Percentiles rank a stretch among this genome's conserved stretches.
phyloP scores from a whole-genome alignment of 2,329 filamentous ascomycete species.

The Trichoderma sp. region DNA sequence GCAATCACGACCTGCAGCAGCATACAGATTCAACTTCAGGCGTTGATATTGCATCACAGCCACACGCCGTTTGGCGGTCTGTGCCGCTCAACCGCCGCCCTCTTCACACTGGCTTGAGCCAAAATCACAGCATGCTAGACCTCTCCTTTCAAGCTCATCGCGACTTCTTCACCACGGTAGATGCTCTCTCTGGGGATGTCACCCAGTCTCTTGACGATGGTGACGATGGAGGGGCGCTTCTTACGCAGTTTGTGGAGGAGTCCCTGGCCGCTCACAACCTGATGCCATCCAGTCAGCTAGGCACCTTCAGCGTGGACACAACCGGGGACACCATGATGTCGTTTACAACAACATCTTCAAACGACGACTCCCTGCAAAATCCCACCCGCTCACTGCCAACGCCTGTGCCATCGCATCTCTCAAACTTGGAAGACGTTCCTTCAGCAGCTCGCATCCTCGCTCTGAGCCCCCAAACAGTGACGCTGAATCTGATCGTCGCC shows the following conservation, averaged over 20 bases:
- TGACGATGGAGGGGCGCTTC: conserved; percentile 36
- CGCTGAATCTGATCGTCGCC: conserved; percentile 76
- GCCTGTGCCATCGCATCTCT: conserved; percentile 34
- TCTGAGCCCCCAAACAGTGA: conserved; percentile 76
- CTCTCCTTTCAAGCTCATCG: conserved; percentile 31
- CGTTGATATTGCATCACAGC: background rate
- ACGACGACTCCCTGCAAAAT: conserved; percentile 21
- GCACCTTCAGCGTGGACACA: conserved; percentile 25
- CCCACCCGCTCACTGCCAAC: conserved; percentile 27
- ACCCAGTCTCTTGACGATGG: conserved; percentile 24
- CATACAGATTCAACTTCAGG: background rate
- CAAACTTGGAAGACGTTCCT: conserved; percentile 67
- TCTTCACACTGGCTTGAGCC: conserved; percentile 52
- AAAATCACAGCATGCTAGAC: conserved; percentile 39
- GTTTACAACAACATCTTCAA: conserved; percentile 21
- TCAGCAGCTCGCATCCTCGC: conserved; percentile 60
- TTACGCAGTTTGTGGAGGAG: conserved; percentile 72
- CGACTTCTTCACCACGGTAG: conserved; percentile 49
- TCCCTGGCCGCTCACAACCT: conserved; percentile 70
- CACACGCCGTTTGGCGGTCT: conserved; percentile 52
- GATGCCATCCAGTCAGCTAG: conserved; percentile 59
- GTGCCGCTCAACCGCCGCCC: conserved; percentile 47
- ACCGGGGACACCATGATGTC: conserved; percentile 21
- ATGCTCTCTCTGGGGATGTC: conserved; percentile 32
- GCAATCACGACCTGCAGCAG: background rate